These are phyloP conservation scores for Ulota crispa DNA, from an alignment of 225 moss, liverwort and hornwort genomes.

Conservation along the genomic window DNA sequence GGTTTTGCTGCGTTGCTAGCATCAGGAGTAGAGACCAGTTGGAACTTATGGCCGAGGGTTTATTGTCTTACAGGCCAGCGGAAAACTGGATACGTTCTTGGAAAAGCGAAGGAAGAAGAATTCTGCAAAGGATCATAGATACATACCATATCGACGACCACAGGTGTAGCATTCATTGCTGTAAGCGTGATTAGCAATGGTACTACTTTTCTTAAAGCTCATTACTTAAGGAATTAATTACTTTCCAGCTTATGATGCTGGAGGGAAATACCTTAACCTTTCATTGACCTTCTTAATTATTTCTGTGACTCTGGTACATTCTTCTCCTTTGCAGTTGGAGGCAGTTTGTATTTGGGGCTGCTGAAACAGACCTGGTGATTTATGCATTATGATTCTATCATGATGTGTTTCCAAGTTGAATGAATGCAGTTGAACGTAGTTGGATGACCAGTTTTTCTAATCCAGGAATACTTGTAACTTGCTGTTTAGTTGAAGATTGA, in stretches of 20 bases:
- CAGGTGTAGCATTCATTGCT: constrained; percentile 29
- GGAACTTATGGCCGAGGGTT: neutral
- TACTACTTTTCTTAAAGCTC: constrained; percentile 16
- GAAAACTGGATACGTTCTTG: constrained; percentile 89
- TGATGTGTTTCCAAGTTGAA: constrained; percentile 1
- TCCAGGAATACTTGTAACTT: neutral
- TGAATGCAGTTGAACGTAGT: constrained; percentile 3
- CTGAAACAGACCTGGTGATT: neutral
- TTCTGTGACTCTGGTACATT: neutral
- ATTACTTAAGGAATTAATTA: neutral
- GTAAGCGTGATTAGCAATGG: neutral
- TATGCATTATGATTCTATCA: neutral
- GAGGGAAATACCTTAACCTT: neutral
- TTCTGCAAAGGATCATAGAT: constrained; percentile 94
- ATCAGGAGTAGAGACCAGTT: constrained; percentile 3
- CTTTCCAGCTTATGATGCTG: neutral
- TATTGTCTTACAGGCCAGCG: constrained; percentile 64
- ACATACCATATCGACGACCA: constrained; percentile 78
- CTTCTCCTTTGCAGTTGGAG: neutral
- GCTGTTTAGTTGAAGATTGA: neutral
- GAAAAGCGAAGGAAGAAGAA: constrained; percentile 91
- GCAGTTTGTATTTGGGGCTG: neutral
- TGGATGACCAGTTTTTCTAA: neutral
- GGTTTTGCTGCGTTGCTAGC: neutral
- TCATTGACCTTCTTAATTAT: constrained; percentile 5